Evolutionary conservation across 2,329 filamentous ascomycete species (phyloP).

Genomic region (Aspergillus brasiliensis): DNA sequence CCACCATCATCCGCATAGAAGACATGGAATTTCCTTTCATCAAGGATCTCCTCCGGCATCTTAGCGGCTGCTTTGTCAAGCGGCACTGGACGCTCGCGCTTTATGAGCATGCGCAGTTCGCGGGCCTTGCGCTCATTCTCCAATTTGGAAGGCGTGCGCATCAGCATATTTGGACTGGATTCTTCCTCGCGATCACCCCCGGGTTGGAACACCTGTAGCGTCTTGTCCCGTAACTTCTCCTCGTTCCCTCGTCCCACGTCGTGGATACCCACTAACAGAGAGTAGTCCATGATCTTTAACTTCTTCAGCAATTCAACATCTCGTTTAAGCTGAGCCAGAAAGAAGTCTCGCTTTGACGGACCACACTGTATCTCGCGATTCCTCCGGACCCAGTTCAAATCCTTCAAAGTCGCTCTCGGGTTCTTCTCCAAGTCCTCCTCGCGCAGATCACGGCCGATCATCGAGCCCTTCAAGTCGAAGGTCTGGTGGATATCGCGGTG

Average conservation of each 20-base stretch:
- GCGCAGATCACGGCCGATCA: conserved; percentile 84
- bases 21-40: conserved; percentile 73
- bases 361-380: conserved; percentile 86
- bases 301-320: conserved; percentile 86
- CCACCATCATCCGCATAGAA: conserved; percentile 96
- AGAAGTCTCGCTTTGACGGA: conserved; percentile 81
- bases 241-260: conserved; percentile 89
- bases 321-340: conserved; percentile 82
- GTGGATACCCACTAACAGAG: conserved; percentile 89
- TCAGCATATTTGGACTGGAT: conserved; percentile 65
- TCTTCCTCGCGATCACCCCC: conserved; percentile 71
- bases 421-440: conserved; percentile 88
- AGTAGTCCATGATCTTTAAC: conserved; percentile 98
- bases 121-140: conserved; percentile 89
- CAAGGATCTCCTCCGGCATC: conserved; percentile 87
- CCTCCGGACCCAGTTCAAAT: conserved; percentile 91
- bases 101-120: conserved; percentile 88
- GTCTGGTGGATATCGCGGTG: conserved; percentile 97
- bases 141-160: conserved; percentile 88
- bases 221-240: conserved; percentile 88
- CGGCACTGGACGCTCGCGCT: conserved; percentile 88
- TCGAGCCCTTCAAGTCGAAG: conserved; percentile 96
- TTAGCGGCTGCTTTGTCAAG: conserved; percentile 79
- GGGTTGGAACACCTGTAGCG: conserved; percentile 89
- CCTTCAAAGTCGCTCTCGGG: conserved; percentile 89